Conservation (phyloP, 1,284 basidiomycete species). For the Anthracocystis panici-leucophaei region DNA sequence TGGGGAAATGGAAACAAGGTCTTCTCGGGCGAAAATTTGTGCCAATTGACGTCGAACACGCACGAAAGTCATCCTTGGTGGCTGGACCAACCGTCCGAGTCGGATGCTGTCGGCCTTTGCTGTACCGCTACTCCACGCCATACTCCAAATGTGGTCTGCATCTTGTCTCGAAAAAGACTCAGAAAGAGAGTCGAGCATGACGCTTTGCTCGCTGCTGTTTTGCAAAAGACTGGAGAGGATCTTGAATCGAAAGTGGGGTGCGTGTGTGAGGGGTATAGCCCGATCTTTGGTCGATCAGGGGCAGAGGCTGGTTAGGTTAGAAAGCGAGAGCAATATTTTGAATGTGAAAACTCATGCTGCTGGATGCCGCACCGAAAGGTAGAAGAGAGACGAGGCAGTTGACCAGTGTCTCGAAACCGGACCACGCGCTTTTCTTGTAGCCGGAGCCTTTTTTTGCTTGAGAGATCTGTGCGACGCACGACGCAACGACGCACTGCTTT, state of each 20-base stretch:
- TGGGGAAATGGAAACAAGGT: neutral
- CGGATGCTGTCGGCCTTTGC: neutral
- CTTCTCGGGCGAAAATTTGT: neutral
- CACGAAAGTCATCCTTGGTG: neutral
- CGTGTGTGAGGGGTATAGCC: neutral
- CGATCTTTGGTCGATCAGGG: neutral
- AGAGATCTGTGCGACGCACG: neutral
- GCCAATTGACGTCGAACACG: neutral
- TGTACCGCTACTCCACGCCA: neutral
- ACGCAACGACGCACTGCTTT: neutral
- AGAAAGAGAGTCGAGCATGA: neutral
- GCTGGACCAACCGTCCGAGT: neutral
- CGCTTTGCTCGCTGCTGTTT: neutral
- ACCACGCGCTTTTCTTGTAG: neutral
- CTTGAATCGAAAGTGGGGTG: neutral
- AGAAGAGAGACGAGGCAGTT: neutral
- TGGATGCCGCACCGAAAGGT: slow-evolving; percentile 1
- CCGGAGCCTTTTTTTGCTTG: neutral
- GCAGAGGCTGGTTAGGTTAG: too few species aligned
- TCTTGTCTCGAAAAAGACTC: neutral
- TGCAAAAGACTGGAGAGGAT: neutral
- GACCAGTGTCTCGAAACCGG: neutral
- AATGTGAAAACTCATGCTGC: neutral
- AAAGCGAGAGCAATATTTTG: neutral
- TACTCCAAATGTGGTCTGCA: neutral